Percentiles rank a stretch among this genome's conserved stretches.
These are phyloP conservation scores for Vigna unguiculata DNA, from an alignment of 306 rosid species.

Conservation along the genomic window DNA sequence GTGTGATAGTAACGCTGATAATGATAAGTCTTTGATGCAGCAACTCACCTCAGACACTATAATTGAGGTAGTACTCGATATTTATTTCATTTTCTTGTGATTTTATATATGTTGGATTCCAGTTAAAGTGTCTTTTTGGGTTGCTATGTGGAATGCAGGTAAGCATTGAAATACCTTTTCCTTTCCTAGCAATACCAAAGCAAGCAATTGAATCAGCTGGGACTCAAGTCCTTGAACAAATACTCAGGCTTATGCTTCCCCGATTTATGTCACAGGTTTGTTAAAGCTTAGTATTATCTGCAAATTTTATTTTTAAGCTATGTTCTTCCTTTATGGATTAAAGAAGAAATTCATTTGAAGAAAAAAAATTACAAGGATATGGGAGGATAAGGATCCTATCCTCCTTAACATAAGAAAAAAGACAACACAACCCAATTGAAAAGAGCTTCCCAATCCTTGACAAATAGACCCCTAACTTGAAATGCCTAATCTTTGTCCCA, in stretches of 20 bases:
- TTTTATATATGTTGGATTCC: slow-evolving; percentile 7
- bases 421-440: background rate
- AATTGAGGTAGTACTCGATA: slow-evolving; percentile 70
- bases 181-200: slow-evolving; percentile 79
- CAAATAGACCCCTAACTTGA: background rate
- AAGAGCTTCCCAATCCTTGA: background rate
- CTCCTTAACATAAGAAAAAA: background rate
- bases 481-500: background rate
- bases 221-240: slow-evolving; percentile 90
- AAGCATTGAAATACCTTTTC: slow-evolving; percentile 81
- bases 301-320: background rate
- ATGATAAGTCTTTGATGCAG: slow-evolving; percentile 56
- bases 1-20: slow-evolving; percentile 58
- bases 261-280: slow-evolving; percentile 90
- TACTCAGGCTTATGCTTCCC: slow-evolving; percentile 90
- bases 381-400: background rate
- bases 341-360: slow-evolving; percentile 25
- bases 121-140: slow-evolving; percentile 7
- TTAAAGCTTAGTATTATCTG: slow-evolving; percentile 28
- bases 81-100: slow-evolving; percentile 22
- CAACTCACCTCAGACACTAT: slow-evolving; percentile 80
- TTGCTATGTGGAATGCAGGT: slow-evolving; percentile 66
- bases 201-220: slow-evolving; percentile 93
- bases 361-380: background rate
- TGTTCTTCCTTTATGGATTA: background rate